Evolutionary conservation across 805 yeast species (phyloP).

Genomic region (Komagataella mondaviorum): DNA sequence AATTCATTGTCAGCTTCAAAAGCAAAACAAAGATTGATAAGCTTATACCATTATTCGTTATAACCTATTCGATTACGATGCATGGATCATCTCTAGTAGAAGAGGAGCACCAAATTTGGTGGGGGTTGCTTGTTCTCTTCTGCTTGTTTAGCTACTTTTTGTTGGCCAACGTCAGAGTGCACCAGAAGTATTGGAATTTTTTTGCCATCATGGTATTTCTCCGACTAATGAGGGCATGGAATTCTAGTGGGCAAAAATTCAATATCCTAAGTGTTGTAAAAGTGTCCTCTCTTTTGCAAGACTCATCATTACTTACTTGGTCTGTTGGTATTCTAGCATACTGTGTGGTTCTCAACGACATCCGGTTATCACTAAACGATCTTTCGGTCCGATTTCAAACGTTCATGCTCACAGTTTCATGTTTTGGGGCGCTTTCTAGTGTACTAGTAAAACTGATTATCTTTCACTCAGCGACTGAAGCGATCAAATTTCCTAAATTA

Average conservation of each 20-base stretch:
- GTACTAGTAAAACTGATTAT: neutral
- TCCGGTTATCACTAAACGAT: neutral
- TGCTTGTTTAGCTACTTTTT: conserved; percentile 8
- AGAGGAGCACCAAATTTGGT: conserved; percentile 96
- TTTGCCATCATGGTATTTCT: conserved; percentile 20
- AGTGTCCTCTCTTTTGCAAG: conserved; percentile 27
- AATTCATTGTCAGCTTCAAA: conserved; percentile 7
- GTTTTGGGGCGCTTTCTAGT: neutral
- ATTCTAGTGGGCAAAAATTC: conserved; percentile 80
- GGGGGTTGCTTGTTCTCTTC: conserved; percentile 47
- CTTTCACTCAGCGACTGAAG: neutral
- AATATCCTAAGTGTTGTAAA: conserved; percentile 32
- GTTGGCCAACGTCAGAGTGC: conserved; percentile 1
- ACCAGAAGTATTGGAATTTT: conserved; percentile 1
- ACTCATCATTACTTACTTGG: neutral
- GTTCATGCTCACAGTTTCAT: neutral
- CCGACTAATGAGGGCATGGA: conserved; percentile 70
- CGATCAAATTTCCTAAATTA: neutral
- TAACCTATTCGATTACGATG: neutral
- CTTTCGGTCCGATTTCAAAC: neutral
- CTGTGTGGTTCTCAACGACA: neutral
- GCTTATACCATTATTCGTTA: neutral
- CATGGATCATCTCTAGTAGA: conserved; percentile 80
- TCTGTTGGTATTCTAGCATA: conserved; percentile 5
- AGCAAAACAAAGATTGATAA: neutral